Percentiles rank a stretch among this genome's conserved stretches.
phyloP scores from a whole-genome alignment of 2,329 filamentous ascomycete species.

The Botryosphaeria dothidea region DNA sequence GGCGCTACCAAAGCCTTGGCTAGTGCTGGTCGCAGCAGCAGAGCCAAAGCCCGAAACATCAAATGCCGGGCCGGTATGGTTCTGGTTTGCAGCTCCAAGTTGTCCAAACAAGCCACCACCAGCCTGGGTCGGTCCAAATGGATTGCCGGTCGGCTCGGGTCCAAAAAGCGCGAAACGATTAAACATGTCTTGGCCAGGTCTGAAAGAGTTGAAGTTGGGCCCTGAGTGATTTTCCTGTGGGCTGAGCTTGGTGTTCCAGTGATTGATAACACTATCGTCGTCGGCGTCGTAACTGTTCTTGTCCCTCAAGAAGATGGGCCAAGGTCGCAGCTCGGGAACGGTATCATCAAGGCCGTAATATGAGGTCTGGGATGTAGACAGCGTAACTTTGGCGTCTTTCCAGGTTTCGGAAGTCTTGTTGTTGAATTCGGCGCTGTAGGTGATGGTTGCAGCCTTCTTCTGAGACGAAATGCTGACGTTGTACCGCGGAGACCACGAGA shows the following conservation, averaged over 20 bases:
- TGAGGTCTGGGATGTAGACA: constrained; percentile 65
- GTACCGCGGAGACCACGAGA: constrained; percentile 53
- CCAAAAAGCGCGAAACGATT: constrained; percentile 27
- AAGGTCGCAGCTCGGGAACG: constrained; percentile 57
- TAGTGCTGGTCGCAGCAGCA: not conserved
- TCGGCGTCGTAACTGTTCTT: constrained; percentile 22
- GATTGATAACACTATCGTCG: constrained; percentile 6
- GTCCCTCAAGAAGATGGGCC: constrained; percentile 56
- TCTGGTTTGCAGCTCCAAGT: too few relatives aligned
- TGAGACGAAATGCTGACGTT: constrained; percentile 58
- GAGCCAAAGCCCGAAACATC: not conserved
- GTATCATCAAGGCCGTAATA: constrained; percentile 58
- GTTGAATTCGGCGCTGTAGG: constrained; percentile 63
- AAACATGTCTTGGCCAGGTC: constrained; percentile 17
- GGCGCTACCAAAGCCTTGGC: not conserved
- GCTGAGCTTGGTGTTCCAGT: constrained; percentile 24
- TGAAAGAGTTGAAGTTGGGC: constrained; percentile 11
- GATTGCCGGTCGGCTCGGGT: not conserved
- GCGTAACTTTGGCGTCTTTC: constrained; percentile 59
- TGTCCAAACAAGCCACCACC: not conserved
- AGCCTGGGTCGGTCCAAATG: not conserved
- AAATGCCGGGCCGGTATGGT: not conserved
- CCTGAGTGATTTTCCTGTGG: constrained; percentile 21
- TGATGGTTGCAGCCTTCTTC: constrained; percentile 53
- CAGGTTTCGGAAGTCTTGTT: constrained; percentile 67